Evolutionary conservation across 352 stramenopile species (phyloP), one percentile per base, ranked within the genome.

Genomic region (Phytophthora ohioensis): DNA sequence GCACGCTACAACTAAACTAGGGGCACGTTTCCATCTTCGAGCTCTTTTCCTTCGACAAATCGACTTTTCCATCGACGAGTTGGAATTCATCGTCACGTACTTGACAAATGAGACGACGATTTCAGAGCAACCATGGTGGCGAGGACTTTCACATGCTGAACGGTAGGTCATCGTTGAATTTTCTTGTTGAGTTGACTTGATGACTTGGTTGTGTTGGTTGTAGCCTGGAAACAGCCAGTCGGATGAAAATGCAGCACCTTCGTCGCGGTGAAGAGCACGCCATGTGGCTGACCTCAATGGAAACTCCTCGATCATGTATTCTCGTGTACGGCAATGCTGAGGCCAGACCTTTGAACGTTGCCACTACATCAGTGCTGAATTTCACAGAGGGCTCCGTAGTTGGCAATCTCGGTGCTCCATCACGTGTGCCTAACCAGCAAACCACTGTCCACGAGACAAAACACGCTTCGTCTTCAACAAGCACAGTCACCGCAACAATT

Each of bases 61-160:
- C 1, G 75, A 81, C 38, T 80, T 85, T 36, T 83, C 78, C 0
- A 62, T 72, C 12, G 72, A 82, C 47, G 78, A 85, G 46, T 61
- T 81, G 2, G 76, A 77, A 51, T 85, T 80, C 55, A 73, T 85
- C n/a, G 56, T 85, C 42, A 73, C 77, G 48, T 85, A 85, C 32
- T 67, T 85, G 31, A 27, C 54, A 10, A 72, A 80, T 45, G 75
- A 85, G 43, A 83, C 78, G 2, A 85, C 75, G 21, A 61, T 83
- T 30, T 64, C 54, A 7, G 71, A 80, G 35, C 78, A 85, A 47
- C 46, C 64, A 39, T 85, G 78, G 78, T 85, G 78, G 78, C 52
- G 51, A 12, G 64, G 64, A 9, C 72, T 85, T n/a, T 66, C 73
- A 7, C 65, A 69, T 35, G n/a, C 57, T 10, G 75, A 83, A 45